phyloP scores from a whole-genome alignment of 495 filamentous ascomycete species.

The Patellaria atrata region DNA sequence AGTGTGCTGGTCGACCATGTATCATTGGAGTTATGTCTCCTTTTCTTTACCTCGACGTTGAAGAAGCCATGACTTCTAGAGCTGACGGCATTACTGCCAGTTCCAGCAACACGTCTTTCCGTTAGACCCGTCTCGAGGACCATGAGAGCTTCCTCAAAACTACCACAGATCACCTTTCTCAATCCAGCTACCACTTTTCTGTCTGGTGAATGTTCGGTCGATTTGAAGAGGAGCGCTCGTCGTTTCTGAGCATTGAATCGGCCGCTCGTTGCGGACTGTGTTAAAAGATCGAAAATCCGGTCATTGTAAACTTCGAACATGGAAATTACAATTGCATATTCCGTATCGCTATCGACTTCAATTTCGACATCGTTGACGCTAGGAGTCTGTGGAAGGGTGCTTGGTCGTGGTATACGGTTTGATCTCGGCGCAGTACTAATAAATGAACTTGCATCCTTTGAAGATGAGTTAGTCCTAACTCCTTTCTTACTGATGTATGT shows the following conservation, averaged over 20 bases:
- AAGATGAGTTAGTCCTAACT: constrained; percentile 24
- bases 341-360: constrained; percentile 52
- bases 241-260: constrained; percentile 39
- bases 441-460: constrained; percentile 36
- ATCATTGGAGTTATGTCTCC: constrained; percentile 37
- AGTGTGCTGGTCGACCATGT: constrained; percentile 70
- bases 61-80: constrained; percentile 94
- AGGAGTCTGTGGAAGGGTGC: constrained; percentile 53
- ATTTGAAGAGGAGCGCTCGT: constrained; percentile 71
- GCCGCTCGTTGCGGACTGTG: constrained; percentile 32
- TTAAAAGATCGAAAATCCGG: constrained; percentile 85
- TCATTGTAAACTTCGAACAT: constrained; percentile 99
- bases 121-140: constrained; percentile 82
- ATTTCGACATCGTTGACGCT: constrained; percentile 54
- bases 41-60: constrained; percentile 85
- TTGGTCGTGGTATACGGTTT: constrained; percentile 34
- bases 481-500: constrained; percentile 21
- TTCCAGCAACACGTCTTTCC: constrained; percentile 78
- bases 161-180: constrained; percentile 78
- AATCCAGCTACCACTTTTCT: constrained; percentile 85
- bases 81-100: constrained; percentile 75
- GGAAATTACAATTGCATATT: constrained; percentile 80
- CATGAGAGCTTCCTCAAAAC: constrained; percentile 71
- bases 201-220: constrained; percentile 68
- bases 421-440: constrained; percentile 12